Evolutionary conservation across 306 rosid genomes (phyloP).

Genomic region (Astragalus glycyphyllos): DNA sequence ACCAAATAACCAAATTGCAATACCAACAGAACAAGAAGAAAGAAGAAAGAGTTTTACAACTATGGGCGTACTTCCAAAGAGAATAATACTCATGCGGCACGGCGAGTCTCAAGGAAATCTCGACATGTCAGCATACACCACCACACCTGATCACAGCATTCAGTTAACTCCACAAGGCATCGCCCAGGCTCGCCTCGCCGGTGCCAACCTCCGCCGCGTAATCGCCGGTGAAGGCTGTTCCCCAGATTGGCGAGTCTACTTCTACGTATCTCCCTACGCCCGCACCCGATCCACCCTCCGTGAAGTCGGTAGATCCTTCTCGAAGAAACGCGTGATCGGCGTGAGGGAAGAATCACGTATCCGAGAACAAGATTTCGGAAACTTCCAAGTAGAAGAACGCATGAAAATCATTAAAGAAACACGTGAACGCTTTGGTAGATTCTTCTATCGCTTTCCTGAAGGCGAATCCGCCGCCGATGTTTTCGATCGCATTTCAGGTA

Average conservation of each 20-base stretch:
- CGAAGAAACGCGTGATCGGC: conserved; percentile 72
- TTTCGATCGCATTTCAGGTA: conserved; percentile 86
- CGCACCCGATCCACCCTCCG: conserved; percentile 85
- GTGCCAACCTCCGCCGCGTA: conserved; percentile 44
- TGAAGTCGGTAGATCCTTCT: conserved; percentile 69
- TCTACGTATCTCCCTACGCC: conserved; percentile 86
- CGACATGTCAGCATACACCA: conserved; percentile 74
- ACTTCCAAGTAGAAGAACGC: conserved; percentile 83
- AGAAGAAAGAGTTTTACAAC: not conserved
- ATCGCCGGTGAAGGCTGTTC: conserved; percentile 47
- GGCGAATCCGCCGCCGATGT: conserved; percentile 98
- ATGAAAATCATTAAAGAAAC: conserved; percentile 68
- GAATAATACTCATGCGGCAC: conserved; percentile 86
- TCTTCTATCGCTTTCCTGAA: conserved; percentile 91
- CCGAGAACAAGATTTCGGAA: conserved; percentile 92
- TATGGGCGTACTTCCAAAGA: conserved; percentile 62
- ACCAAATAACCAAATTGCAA: not conserved
- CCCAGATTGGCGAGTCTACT: conserved; percentile 76
- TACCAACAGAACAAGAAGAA: too few species aligned
- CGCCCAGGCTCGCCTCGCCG: conserved; percentile 69
- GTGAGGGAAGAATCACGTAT: conserved; percentile 89
- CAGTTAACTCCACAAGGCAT: conserved; percentile 63
- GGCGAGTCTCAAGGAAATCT: conserved; percentile 89
- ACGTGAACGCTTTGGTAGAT: conserved; percentile 70
- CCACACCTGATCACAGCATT: conserved; percentile 76